These are phyloP conservation scores for Cyclotella kingstonii DNA, from an alignment of 108 stramenopile species.

Conservation along the genomic window DNA sequence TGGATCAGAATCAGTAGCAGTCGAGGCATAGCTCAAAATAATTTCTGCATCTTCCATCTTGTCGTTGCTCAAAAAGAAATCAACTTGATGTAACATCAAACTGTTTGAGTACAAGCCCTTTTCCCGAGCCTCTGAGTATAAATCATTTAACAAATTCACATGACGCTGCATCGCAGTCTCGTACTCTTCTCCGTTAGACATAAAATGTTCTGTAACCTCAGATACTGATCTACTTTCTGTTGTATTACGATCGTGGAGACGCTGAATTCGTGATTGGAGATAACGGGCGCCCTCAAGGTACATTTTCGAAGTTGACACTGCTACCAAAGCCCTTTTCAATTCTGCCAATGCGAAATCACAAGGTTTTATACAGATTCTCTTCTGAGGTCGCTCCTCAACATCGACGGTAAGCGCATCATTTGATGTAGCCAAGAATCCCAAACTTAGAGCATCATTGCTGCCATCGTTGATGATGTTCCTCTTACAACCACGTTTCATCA, in stretches of 20 bases:
- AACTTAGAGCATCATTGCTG: constrained; percentile 4
- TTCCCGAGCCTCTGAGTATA: constrained; percentile 23
- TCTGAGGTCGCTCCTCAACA: constrained; percentile 24
- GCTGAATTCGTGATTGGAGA: constrained; percentile 37
- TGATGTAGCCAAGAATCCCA: not conserved
- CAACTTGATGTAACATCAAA: constrained; percentile 56
- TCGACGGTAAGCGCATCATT: constrained; percentile 1
- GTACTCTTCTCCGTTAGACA: constrained; percentile 20
- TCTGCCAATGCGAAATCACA: constrained; percentile 48
- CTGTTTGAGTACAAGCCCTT: constrained; percentile 32
- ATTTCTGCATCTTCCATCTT: constrained; percentile 33
- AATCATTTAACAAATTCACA: constrained; percentile 23
- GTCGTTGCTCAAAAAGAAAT: constrained; percentile 42
- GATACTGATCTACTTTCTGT: not conserved
- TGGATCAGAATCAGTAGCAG: constrained; percentile 9
- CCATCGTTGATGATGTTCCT: constrained; percentile 15
- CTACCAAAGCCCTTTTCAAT: constrained; percentile 55
- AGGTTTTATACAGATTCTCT: constrained; percentile 33
- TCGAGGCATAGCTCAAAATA: constrained; percentile 23
- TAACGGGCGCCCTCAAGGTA: constrained; percentile 58
- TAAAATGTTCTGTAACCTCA: constrained; percentile 21
- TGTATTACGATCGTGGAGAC: not conserved
- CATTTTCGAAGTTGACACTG: constrained; percentile 59
- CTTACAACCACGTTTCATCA: constrained; percentile 22
- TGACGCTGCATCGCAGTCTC: constrained; percentile 23